Conservation (phyloP, 2,329 filamentous ascomycete species). For the Arachnomyces sp. region DNA sequence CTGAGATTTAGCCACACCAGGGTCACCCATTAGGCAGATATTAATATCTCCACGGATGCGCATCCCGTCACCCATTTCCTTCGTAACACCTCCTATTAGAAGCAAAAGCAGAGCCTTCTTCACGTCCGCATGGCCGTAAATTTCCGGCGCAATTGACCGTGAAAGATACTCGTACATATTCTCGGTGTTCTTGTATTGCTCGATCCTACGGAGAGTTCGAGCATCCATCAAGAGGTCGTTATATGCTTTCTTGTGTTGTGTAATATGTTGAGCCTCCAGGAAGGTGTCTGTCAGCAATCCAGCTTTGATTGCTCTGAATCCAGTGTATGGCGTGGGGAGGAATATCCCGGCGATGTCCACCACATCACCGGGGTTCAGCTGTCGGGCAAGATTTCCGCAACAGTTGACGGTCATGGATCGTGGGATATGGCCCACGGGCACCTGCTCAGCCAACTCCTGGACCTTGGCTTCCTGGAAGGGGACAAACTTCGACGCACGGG, state of each 20-base stretch:
- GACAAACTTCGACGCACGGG: constrained; percentile 91
- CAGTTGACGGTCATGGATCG: constrained; percentile 83
- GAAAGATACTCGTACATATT: constrained; percentile 94
- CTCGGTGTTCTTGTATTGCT: constrained; percentile 72
- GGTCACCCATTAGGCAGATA: constrained; percentile 97
- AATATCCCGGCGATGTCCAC: constrained; percentile 94
- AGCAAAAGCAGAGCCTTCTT: constrained; percentile 96
- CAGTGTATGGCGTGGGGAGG: constrained; percentile 95
- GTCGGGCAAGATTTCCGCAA: constrained; percentile 74
- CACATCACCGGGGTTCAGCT: constrained; percentile 87
- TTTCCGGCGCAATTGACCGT: constrained; percentile 93
- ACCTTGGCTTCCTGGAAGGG: constrained; percentile 98
- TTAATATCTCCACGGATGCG: constrained; percentile 98
- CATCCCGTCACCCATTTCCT: constrained; percentile 97
- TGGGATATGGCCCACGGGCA: constrained; percentile 95
- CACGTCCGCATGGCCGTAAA: constrained; percentile 91
- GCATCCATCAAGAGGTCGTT: constrained; percentile 82
- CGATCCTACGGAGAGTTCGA: constrained; percentile 71
- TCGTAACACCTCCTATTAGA: constrained; percentile 90
- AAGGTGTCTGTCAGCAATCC: constrained; percentile 97
- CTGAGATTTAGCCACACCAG: constrained; percentile 98
- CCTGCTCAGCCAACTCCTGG: constrained; percentile 98
- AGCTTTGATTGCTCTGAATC: constrained; percentile 92
- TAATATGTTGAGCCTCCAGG: constrained; percentile 84
- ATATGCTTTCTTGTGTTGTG: constrained; percentile 97